phyloP scores from a whole-genome alignment of 2,329 filamentous ascomycete genomes.

The Fusarium sp. region DNA sequence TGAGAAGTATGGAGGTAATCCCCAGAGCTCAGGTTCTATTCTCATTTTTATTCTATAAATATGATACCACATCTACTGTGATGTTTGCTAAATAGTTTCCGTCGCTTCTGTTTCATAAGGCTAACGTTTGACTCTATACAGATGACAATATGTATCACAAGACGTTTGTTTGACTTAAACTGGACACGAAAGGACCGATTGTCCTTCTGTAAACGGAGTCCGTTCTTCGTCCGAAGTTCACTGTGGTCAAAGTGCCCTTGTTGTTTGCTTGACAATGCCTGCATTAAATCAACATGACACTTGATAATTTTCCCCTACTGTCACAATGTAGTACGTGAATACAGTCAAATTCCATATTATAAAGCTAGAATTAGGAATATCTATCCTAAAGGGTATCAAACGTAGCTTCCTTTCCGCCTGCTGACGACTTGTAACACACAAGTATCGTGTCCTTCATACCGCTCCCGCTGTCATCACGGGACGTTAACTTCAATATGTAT shows the following conservation, averaged over 20 bases:
- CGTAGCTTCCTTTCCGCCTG: constrained; percentile 7
- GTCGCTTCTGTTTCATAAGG: constrained; percentile 25
- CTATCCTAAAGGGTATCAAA: constrained; percentile 40
- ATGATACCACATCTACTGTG: too few relatives aligned
- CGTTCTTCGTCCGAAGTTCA: not conserved
- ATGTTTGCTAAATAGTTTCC: not conserved
- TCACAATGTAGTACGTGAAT: not conserved
- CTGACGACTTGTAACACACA: constrained; percentile 11
- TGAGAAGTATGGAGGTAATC: not conserved
- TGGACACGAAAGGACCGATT: constrained; percentile 24
- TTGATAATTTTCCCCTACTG: not conserved
- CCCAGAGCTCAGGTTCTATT: not conserved
- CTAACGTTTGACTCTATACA: not conserved
- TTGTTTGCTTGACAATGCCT: not conserved
- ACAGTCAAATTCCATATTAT: not conserved
- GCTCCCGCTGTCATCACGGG: constrained; percentile 35
- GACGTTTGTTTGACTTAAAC: constrained; percentile 6
- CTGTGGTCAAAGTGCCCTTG: not conserved
- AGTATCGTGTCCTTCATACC: not conserved
- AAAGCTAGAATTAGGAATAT: constrained; percentile 1
- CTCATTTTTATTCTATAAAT: not conserved
- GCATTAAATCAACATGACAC: not conserved
- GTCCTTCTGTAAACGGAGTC: not conserved
- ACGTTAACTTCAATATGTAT: constrained; percentile 5
- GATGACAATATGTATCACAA: constrained; percentile 17